Conservation (phyloP, 192 early-diverging fungal genomes). For the Coemansia sp. region DNA sequence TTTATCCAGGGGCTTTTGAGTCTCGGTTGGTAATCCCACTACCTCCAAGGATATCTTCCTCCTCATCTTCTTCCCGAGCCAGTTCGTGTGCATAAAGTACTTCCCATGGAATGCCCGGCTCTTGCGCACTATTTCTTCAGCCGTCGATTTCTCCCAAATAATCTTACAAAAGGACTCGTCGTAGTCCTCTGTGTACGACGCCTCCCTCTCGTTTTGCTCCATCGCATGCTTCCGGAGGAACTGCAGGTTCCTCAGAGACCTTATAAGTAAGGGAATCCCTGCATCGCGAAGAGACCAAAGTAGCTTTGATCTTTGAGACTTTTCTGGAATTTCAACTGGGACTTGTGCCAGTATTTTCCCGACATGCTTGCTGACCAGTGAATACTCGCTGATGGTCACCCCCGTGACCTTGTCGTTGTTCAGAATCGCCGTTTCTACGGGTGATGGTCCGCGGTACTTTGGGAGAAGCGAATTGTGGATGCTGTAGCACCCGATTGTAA, state of each 20-base stretch:
- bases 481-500: constrained; percentile 67
- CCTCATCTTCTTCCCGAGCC: constrained; percentile 18
- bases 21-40: constrained; percentile 11
- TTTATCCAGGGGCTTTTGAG: constrained; percentile 7
- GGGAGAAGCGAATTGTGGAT: constrained; percentile 90
- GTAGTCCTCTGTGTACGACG: constrained; percentile 70
- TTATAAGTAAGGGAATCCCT: constrained; percentile 11
- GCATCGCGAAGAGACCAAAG: constrained; percentile 6
- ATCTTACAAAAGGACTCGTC: constrained; percentile 52
- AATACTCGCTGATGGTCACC: constrained; percentile 82
- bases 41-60: constrained; percentile 9
- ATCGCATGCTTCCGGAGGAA: constrained; percentile 52
- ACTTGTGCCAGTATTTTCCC: constrained; percentile 75
- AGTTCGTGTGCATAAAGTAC: constrained; percentile 18
- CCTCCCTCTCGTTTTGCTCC: constrained; percentile 59
- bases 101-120: constrained; percentile 62
- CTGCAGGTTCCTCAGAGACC: constrained; percentile 15
- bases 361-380: constrained; percentile 64
- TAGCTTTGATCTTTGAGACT: background rate
- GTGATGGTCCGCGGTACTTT: constrained; percentile 80
- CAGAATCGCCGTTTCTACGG: constrained; percentile 79
- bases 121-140: constrained; percentile 59
- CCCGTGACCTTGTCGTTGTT: constrained; percentile 73
- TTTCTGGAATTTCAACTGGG: constrained; percentile 3
- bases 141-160: constrained; percentile 61